Base-by-base conservation (phyloP, 2,329 filamentous ascomycete genomes). In the Pseudogymnoascus sp. region DNA sequence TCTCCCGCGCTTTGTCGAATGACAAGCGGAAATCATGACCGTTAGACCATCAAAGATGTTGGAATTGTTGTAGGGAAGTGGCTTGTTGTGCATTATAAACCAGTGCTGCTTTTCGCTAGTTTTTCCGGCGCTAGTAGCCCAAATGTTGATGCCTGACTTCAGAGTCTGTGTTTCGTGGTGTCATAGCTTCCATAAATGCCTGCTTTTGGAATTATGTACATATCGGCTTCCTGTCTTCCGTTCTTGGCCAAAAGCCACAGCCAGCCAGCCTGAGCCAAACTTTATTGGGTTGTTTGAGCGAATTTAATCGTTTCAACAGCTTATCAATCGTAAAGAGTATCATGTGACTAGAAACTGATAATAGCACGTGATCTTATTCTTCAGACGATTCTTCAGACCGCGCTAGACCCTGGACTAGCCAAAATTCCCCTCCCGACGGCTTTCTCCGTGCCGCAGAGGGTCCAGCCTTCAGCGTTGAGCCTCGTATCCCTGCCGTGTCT, bases 41-140 rank as follows among this genome's bases (percentile, higher is more conserved):
- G 67, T 68, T 68, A 68, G 67, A 68, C 67, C 67, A 68, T 68
- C 62, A 59, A 62, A 62, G 62, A 63, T 10, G 10, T 36, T 59
- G 55, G 21, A 36, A 59, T 51, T 51, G 44, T 51, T 51, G 5
- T 25, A 51, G 13, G 13, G 55, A 36, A 59, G 2, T 59, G 6
- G 15, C 31, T 27, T 21, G 33, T 35, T 15, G n/a, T 36, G 31
- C 1, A 36, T n/a, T 36, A 38, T 38, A 41, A 59, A 27, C 33
- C 35, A n/a, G 9, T 59, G 58, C 38, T 12, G 33, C 35, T 59
- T 59, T 59, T 39, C 5, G 12, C 5, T 13, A 39, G 33, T 39
- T 59, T 39, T 29, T n/a, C 58, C 55, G 17, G 55, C 35, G 31
- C 55, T n/a, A 36, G 33, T 38, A 6, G 2, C 15, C n/a, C 10